phyloP scores from a whole-genome alignment of 495 filamentous ascomycete species.

The Trichodelitschia bisporula region DNA sequence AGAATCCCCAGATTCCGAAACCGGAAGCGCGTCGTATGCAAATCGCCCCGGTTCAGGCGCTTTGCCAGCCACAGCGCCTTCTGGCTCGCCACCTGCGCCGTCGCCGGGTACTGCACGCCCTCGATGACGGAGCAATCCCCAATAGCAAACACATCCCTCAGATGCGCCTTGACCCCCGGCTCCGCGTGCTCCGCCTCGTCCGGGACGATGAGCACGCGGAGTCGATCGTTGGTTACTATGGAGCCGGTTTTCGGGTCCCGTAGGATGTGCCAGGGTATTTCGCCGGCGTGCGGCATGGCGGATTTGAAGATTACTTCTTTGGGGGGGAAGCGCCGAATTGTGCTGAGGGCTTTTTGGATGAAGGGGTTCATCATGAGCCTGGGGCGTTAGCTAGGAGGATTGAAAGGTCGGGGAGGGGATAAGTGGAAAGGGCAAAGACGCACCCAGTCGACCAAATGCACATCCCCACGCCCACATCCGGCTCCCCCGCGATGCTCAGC shows the following conservation, averaged over 20 bases:
- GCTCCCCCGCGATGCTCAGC: conserved; percentile 24
- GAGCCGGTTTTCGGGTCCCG: conserved; percentile 38
- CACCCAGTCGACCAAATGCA: conserved; percentile 1
- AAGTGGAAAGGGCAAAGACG: too few relatives aligned
- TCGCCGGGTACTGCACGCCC: conserved; percentile 44
- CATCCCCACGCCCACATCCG: conserved; percentile 23
- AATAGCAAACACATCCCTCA: conserved; percentile 50
- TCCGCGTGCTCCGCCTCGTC: conserved; percentile 4
- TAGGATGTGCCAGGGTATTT: conserved; percentile 20
- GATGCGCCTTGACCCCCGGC: conserved; percentile 9
- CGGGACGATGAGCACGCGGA: conserved; percentile 35
- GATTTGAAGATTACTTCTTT: conserved; percentile 8
- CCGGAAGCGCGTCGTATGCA: conserved; percentile 24
- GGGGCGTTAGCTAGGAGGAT: too few relatives aligned
- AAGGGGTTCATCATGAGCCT: conserved; percentile 36
- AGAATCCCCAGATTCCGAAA: conserved; percentile 64
- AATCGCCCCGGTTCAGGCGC: conserved; percentile 37
- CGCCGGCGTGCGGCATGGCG: conserved; percentile 10
- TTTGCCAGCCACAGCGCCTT: conserved; percentile 58
- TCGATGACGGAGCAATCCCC: conserved; percentile 50
- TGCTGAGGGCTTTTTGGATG: conserved; percentile 18
- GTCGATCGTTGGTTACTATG: conserved; percentile 43
- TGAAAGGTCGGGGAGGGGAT: too few relatives aligned
- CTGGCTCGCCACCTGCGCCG: conserved; percentile 70
- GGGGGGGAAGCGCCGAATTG: conserved; percentile 11